Percentiles rank a stretch among this genome's conserved stretches.
phyloP scores from a whole-genome alignment of 2,329 filamentous ascomycete genomes.

The Seiridium cupressi region DNA sequence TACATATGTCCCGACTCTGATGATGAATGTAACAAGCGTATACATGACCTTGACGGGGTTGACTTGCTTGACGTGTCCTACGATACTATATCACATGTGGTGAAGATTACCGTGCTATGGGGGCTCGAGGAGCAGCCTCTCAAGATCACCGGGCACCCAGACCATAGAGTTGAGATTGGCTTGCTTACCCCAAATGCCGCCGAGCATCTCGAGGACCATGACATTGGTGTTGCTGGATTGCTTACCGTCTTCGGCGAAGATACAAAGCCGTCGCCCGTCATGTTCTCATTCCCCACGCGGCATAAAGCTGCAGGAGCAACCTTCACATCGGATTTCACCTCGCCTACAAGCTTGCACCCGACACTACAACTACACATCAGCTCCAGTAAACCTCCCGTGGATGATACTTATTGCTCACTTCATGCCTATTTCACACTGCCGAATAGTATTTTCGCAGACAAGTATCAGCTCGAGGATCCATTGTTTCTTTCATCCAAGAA shows the following conservation, averaged over 20 bases:
- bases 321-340: constrained; percentile 64
- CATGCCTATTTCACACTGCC: constrained; percentile 84
- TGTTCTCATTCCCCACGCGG: constrained; percentile 82
- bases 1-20: constrained; percentile 32
- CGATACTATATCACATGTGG: constrained; percentile 61
- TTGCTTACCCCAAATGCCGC: constrained; percentile 67
- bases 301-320: constrained; percentile 60
- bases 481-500: constrained; percentile 82
- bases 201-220: constrained; percentile 60
- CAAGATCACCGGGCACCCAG: constrained; percentile 35
- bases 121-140: constrained; percentile 41
- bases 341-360: constrained; percentile 80
- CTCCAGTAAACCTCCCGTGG: constrained; percentile 45
- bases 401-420: constrained; percentile 63
- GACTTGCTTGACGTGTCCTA: constrained; percentile 69
- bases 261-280: constrained; percentile 66
- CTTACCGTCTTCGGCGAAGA: constrained; percentile 77
- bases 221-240: constrained; percentile 76
- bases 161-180: constrained; percentile 74
- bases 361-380: constrained; percentile 68
- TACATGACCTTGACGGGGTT: constrained; percentile 33
- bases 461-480: constrained; percentile 75
- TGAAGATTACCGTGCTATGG: constrained; percentile 68
- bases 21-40: constrained; percentile 20
- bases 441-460: constrained; percentile 78